Base-by-base conservation (phyloP, 2,329 filamentous ascomycete species). In the Paracorniculantispora psalliotae region DNA sequence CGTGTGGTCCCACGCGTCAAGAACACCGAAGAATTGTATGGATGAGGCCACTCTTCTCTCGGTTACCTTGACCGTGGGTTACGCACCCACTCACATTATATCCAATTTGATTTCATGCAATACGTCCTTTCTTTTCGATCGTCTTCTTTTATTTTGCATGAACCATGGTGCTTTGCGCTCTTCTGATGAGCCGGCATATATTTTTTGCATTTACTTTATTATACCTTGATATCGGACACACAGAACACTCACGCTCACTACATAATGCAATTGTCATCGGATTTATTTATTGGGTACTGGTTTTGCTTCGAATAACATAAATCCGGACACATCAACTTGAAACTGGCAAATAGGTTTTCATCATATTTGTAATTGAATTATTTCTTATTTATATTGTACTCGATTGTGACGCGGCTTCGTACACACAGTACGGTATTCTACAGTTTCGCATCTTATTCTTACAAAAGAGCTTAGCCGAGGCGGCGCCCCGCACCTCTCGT, bases 401-500 rank as follows among this genome's bases (percentile, higher is more conserved):
- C 17, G 37, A 12, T 33, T 37, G 33, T 37, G 4, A 33, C n/a
- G 23, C 6, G 5, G 47, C 47, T 50, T 0, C 28, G 19, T 39
- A 17, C 49, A 17, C 15, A n/a, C 19, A 25, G 25, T 19, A 35
- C 39, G 5, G 25, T 54, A n/a, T 35, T 30, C 23, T 44, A 23
- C 37, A 44, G 37, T 46, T 33, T 19, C 7, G n/a, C 10, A 13
- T 21, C 17, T 8, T 25, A 44, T 25, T 15, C 21, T 12, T 59
- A 54, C 9, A 17, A 55, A 15, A 21, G 12, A 28, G 9, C 25
- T 21, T 72, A 79, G 37, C 87, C 87, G 12, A 90, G 73, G 52
- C 87, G 80, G 41, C 84, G 80, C 0, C 87, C 87, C 7, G 78
- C 71, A 1, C 87, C 87, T 63, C 86, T 78, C 28, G 78, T 81